Percentiles rank a stretch among this genome's conserved stretches.
Conservation (phyloP, 2,329 filamentous ascomycete genomes). For the Cercospora brassicicola region DNA sequence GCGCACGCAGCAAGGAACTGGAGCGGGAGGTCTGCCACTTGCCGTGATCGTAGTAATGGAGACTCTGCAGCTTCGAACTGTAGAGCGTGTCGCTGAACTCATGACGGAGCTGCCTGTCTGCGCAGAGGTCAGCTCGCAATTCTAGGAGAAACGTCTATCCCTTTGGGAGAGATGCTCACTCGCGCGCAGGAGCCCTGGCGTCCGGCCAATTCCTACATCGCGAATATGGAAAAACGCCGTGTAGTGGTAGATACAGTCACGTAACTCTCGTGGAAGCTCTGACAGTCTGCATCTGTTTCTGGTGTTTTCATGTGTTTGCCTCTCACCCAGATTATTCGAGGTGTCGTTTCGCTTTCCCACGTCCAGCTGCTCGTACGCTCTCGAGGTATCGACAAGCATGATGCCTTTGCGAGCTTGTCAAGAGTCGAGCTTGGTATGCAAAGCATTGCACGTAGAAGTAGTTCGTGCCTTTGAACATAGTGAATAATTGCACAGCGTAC, state of each 20-base stretch:
- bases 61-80: neutral
- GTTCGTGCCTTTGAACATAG: neutral
- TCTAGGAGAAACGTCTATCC: neutral
- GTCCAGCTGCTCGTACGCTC: neutral
- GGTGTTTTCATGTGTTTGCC: neutral
- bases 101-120: neutral
- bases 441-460: neutral
- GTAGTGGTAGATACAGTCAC: slow-evolving; percentile 15
- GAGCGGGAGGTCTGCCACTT: neutral
- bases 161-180: neutral
- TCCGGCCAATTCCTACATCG: neutral
- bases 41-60: neutral
- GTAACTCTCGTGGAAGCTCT: slow-evolving; percentile 13
- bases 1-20: neutral
- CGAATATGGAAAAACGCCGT: neutral
- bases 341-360: neutral
- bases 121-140: neutral
- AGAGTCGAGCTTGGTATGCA: neutral
- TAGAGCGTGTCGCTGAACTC: slow-evolving; percentile 7
- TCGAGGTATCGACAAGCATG: neutral
- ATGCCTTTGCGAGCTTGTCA: neutral
- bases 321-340: neutral
- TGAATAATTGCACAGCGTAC: neutral
- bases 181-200: neutral
- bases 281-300: neutral